Conservation (phyloP, 2,329 filamentous ascomycete genomes). For the Arthrobotrys entomopaga region DNA sequence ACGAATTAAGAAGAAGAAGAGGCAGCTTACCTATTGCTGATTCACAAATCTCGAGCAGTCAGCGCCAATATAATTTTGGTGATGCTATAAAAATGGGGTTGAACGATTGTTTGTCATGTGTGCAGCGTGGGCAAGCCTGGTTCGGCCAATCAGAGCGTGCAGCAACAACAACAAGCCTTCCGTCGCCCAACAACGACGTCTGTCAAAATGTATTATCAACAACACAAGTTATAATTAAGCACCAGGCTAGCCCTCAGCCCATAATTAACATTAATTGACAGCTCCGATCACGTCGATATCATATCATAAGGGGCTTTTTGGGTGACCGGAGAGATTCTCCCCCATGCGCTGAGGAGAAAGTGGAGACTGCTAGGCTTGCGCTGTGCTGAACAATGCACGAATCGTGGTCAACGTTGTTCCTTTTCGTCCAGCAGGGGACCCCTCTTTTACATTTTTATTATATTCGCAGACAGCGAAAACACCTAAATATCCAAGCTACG, state of each 20-base stretch:
- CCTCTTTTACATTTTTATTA: constrained; percentile 20
- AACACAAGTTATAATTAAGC: no score
- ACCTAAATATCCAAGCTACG: constrained; percentile 16
- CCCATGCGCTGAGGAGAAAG: constrained; percentile 39
- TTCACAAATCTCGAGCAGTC: constrained; percentile 22
- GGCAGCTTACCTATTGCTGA: constrained; percentile 10
- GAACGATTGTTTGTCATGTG: constrained; percentile 37
- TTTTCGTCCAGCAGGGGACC: constrained; percentile 33
- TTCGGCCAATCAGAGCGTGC: constrained; percentile 32
- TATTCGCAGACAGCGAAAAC: constrained; percentile 51
- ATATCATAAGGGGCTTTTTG: constrained; percentile 30
- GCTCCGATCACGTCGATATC: constrained; percentile 23
- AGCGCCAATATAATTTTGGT: background rate
- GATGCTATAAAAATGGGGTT: constrained; percentile 8
- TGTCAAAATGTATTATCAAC: constrained; percentile 18
- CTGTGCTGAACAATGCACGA: background rate
- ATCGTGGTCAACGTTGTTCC: constrained; percentile 41
- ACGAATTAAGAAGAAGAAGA: constrained; percentile 8
- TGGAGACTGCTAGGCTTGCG: constrained; percentile 22
- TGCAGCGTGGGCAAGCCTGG: constrained; percentile 19
- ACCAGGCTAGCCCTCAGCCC: no score
- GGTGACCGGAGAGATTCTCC: constrained; percentile 8
- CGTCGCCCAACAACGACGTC: no score
- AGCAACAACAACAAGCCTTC: constrained; percentile 9
- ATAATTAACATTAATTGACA: no score